A percentile compares a stretch with the other conserved stretches of the same genome.
Conservation (phyloP, 2,329 filamentous ascomycete genomes). For the Onygenales sp. region DNA sequence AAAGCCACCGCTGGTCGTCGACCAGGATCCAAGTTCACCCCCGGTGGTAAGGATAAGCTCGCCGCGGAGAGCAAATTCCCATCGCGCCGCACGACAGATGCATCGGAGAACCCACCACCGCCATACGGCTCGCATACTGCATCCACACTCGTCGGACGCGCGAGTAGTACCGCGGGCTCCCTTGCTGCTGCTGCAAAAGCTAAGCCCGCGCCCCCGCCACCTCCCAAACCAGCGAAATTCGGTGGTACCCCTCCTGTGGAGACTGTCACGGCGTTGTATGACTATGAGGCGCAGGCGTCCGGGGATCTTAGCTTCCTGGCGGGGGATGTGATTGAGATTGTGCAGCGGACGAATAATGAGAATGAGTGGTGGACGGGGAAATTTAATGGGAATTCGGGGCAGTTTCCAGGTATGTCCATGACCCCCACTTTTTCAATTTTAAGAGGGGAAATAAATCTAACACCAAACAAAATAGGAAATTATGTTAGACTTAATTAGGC, state of each 20-base stretch:
- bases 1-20: conserved; percentile 65
- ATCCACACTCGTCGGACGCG: conserved; percentile 25
- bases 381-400: conserved; percentile 68
- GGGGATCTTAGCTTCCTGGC: conserved; percentile 85
- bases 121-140: conserved; percentile 52
- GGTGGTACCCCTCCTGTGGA: conserved; percentile 52
- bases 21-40: conserved; percentile 21
- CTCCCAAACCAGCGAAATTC: conserved; percentile 70
- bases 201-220: conserved; percentile 57
- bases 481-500: conserved; percentile 32
- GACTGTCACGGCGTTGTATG: conserved; percentile 83
- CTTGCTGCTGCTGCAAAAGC: conserved; percentile 54
- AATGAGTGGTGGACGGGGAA: conserved; percentile 97
- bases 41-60: conserved; percentile 25
- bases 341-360: conserved; percentile 71
- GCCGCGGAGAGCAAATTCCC: conserved; percentile 24
- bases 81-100: conserved; percentile 27
- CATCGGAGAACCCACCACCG: conserved; percentile 55
- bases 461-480: conserved; percentile 23
- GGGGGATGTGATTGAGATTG: conserved; percentile 83
- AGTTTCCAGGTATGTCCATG: conserved; percentile 75
- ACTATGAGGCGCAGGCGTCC: conserved; percentile 91
- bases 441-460: background rate
- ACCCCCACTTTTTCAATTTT: background rate
- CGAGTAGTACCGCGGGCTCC: conserved; percentile 33